phyloP scores from a whole-genome alignment of 306 rosid species.

The Oxytropis ochrocephala region DNA sequence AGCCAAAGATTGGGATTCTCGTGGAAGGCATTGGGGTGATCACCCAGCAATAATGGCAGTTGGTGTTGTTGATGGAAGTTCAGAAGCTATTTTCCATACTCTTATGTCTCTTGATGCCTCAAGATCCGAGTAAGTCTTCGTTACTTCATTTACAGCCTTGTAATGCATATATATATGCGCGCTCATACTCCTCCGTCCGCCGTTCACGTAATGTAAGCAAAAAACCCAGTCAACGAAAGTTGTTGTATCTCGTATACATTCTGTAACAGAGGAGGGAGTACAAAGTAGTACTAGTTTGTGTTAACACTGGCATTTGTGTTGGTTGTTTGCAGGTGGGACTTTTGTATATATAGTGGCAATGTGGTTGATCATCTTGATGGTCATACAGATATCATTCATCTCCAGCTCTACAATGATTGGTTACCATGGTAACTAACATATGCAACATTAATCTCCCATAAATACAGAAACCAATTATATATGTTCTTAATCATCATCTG shows the following conservation, averaged over 20 bases:
- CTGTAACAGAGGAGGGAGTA: too few relatives aligned
- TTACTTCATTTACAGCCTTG: background rate
- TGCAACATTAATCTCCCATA: background rate
- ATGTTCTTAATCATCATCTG: background rate
- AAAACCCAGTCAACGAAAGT: too few relatives aligned
- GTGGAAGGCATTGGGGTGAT: constrained; percentile 74
- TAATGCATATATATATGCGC: too few relatives aligned
- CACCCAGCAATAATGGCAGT: constrained; percentile 91
- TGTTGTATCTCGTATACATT: too few relatives aligned
- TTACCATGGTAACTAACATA: constrained; percentile 52
- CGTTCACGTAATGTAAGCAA: too few relatives aligned
- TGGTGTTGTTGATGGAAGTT: constrained; percentile 73
- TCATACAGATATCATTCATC: constrained; percentile 79
- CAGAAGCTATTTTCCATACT: constrained; percentile 76
- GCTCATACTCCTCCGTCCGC: too few relatives aligned
- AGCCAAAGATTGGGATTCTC: constrained; percentile 61
- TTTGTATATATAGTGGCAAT: constrained; percentile 54
- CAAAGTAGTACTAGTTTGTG: too few relatives aligned
- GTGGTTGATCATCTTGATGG: constrained; percentile 89
- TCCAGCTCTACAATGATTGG: constrained; percentile 65
- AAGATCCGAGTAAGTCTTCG: constrained; percentile 71
- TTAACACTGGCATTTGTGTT: too few relatives aligned
- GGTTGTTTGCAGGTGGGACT: constrained; percentile 81
- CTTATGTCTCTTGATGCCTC: constrained; percentile 79
- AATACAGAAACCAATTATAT: background rate